Conservation (phyloP, 495 filamentous ascomycete genomes). For the Thermothielavioides terrestris region DNA sequence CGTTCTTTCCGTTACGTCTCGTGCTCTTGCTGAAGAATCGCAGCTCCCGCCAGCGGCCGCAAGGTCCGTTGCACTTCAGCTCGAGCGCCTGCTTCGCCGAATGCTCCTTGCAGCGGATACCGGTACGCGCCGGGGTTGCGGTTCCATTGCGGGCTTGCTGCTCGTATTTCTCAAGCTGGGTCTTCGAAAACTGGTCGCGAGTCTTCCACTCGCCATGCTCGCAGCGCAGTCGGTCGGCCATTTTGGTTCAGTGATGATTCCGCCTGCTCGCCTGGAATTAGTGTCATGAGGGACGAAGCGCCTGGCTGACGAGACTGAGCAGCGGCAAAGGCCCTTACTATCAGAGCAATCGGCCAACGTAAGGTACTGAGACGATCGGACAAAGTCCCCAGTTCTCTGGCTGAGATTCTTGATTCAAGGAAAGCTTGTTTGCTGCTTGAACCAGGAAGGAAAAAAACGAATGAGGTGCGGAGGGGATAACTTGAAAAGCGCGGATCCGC, state of each 20-base stretch:
- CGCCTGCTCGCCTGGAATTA: too few species aligned
- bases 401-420: too few species aligned
- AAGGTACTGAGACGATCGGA: too few species aligned
- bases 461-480: too few species aligned
- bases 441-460: too few species aligned
- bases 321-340: too few species aligned
- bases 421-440: too few species aligned
- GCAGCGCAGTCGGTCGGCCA: conserved; percentile 25
- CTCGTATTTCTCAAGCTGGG: conserved; percentile 34
- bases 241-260: background rate
- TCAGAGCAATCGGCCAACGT: too few species aligned
- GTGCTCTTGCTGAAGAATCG: conserved; percentile 52
- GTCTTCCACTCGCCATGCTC: conserved; percentile 31
- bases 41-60: conserved; percentile 37
- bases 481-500: too few species aligned
- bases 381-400: too few species aligned
- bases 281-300: too few species aligned
- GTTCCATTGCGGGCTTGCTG: conserved; percentile 2
- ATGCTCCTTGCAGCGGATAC: conserved; percentile 23
- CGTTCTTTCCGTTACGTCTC: conserved; percentile 40
- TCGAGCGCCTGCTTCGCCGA: conserved; percentile 6
- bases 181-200: conserved; percentile 37
- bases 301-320: too few species aligned
- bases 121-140: conserved; percentile 19
- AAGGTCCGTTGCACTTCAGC: conserved; percentile 38